phyloP scores from a whole-genome alignment of 768 basidiomycete species.

The Austroboletus eburneus region DNA sequence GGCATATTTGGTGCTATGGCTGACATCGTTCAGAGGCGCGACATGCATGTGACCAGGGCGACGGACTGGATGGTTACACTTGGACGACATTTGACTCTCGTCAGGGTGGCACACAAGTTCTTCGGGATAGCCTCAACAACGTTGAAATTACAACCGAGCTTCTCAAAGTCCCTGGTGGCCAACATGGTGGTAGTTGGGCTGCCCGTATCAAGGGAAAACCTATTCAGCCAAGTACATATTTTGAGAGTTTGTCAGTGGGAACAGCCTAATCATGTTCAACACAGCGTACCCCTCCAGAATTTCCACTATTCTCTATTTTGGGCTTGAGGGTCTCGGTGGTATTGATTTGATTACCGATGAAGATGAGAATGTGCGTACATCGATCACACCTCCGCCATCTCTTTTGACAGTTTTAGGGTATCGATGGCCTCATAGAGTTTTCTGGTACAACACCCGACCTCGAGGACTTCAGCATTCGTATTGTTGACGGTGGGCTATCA shows the following conservation, averaged over 20 bases:
- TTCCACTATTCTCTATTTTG: slow-evolving; percentile 83
- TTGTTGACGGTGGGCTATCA: slow-evolving; percentile 62
- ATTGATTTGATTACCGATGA: slow-evolving; percentile 77
- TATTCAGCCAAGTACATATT: slow-evolving; percentile 51
- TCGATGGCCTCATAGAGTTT: slow-evolving; percentile 66
- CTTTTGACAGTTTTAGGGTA: slow-evolving; percentile 48
- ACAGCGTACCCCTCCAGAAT: slow-evolving; percentile 51
- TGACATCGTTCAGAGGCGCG: slow-evolving; percentile 52
- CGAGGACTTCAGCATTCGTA: slow-evolving; percentile 75
- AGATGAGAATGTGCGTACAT: slow-evolving; percentile 60
- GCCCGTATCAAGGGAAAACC: slow-evolving; percentile 80
- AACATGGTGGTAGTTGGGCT: slow-evolving; percentile 86
- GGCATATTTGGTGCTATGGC: neutral
- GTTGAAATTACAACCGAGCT: slow-evolving; percentile 81
- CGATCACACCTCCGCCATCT: neutral
- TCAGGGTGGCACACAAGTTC: slow-evolving; percentile 79
- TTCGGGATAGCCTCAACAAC: slow-evolving; percentile 80
- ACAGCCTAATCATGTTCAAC: slow-evolving; percentile 25
- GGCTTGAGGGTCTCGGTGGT: slow-evolving; percentile 82
- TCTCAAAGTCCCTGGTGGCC: slow-evolving; percentile 79
- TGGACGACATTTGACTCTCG: slow-evolving; percentile 88
- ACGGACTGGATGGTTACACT: slow-evolving; percentile 75
- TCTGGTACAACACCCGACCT: slow-evolving; percentile 73
- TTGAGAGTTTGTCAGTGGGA: neutral
- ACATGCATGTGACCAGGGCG: slow-evolving; percentile 86